Conservation (phyloP, 345 rosid genomes). For the Gossypium mustelinum region DNA sequence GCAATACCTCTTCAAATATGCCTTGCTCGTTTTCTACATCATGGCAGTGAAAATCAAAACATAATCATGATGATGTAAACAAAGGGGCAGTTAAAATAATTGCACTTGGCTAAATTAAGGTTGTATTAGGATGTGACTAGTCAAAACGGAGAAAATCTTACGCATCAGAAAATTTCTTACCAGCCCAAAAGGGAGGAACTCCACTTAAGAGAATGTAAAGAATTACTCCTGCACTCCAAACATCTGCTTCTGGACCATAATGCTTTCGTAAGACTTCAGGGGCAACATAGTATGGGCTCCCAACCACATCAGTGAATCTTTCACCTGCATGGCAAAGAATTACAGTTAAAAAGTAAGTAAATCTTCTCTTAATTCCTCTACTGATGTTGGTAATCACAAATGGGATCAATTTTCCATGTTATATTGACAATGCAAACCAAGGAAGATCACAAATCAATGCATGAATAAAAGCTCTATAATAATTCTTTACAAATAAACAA, state of each 20-base stretch:
- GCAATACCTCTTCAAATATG: slow-evolving; percentile 79
- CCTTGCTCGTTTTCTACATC: slow-evolving; percentile 77
- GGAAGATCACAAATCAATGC: not conserved
- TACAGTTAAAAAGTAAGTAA: not conserved
- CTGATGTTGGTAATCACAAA: not conserved
- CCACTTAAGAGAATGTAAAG: slow-evolving; percentile 82
- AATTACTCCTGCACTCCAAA: slow-evolving; percentile 97
- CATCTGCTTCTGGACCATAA: slow-evolving; percentile 88
- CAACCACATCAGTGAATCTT: slow-evolving; percentile 73
- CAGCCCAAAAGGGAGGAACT: slow-evolving; percentile 94
- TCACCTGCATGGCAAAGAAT: slow-evolving; percentile 42
- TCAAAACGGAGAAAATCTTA: not conserved
- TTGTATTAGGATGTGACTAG: not conserved
- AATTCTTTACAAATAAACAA: not conserved
- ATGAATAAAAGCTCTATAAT: slow-evolving; percentile 5
- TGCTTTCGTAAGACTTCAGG: slow-evolving; percentile 78
- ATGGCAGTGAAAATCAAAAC: slow-evolving; percentile 8
- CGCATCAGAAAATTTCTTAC: slow-evolving; percentile 31
- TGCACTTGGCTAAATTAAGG: not conserved
- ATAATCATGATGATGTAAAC: not conserved
- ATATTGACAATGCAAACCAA: slow-evolving; percentile 2
- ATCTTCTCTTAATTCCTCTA: not conserved
- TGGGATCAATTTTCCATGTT: not conserved
- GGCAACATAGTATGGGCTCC: slow-evolving; percentile 93
- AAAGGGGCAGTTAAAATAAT: not conserved